Base-by-base conservation (phyloP, 768 basidiomycete genomes). In the Boletales sp. region DNA sequence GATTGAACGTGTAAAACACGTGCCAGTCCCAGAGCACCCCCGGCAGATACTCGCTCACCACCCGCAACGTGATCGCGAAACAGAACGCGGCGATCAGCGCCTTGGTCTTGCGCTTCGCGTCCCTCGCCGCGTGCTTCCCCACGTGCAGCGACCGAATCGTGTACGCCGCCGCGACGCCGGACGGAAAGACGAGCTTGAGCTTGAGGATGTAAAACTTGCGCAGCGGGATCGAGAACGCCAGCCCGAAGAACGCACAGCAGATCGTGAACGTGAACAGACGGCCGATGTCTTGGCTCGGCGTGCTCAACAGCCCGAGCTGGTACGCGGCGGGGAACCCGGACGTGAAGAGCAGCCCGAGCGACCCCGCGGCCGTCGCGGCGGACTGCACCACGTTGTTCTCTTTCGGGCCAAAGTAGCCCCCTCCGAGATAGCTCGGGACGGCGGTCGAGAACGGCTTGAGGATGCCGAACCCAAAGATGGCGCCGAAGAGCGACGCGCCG, bases 1-100 rank as follows among this genome's bases (percentile, higher is more conserved):
- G 72, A 62, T 74, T 81, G 18, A 82, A 69, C 14, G 78, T 77
- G 77, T 81, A 83, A 49, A 80, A 81, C 45, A 81, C 73, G 55
- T 84, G 82, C 82, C 81, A 84, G 58, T 84, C 82, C 57, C 74
- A 82, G 15, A 78, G 60, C 31, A 84, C 56, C n/a, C 82, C 82
- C 21, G 82, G 83, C 13, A 18, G 2, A 63, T 84, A 83, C 35
- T 76, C 76, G 44, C 75, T 73, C 54, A 79, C 59, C 1, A 82
- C 78, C 57, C 82, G 81, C 66, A 68, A 78, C 21, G 71, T 55
- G 57, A 85, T 80, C 40, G 76, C 69, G 40, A 64, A 58, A 46
- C 65, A 50, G 63, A 83, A 82, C 3, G 78, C 66, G 45, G 70
- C 66, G 4, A 78, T 59, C 19, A 84, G 69, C 9, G 71, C 74